phyloP scores from a whole-genome alignment of 2,329 filamentous ascomycete genomes.

The Clarireedia hainanense region DNA sequence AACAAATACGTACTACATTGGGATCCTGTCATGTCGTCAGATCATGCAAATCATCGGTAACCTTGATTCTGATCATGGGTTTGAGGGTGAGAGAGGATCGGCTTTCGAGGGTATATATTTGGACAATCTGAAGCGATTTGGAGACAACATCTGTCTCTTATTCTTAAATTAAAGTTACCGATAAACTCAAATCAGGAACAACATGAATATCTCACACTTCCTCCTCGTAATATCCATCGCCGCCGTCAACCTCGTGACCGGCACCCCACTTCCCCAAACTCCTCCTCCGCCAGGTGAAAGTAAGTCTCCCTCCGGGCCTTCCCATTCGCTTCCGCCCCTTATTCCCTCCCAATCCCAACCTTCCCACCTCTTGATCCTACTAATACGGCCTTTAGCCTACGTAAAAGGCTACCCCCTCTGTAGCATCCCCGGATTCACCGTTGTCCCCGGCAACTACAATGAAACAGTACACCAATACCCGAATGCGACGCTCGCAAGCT shows the following conservation, averaged over 20 bases:
- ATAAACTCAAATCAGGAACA: not conserved
- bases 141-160: no score
- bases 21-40: no score
- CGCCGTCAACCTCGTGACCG: conserved; percentile 1
- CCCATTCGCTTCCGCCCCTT: not conserved
- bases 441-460: not conserved
- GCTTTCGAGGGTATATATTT: no score
- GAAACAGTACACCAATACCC: not conserved
- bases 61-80: no score
- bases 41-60: no score
- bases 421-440: not conserved
- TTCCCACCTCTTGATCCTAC: not conserved
- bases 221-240: not conserved
- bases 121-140: no score
- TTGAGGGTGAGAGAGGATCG: no score
- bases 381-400: not conserved
- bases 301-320: not conserved
- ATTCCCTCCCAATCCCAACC: not conserved
- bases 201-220: not conserved
- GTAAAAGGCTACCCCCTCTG: not conserved
- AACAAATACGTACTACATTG: no score
- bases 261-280: not conserved
- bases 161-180: not conserved
- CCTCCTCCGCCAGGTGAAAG: conserved; percentile 2
- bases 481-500: not conserved